Evolutionary conservation across 164 flowering plant genomes (phyloP).

Genomic region (Pachysandra terminalis): DNA sequence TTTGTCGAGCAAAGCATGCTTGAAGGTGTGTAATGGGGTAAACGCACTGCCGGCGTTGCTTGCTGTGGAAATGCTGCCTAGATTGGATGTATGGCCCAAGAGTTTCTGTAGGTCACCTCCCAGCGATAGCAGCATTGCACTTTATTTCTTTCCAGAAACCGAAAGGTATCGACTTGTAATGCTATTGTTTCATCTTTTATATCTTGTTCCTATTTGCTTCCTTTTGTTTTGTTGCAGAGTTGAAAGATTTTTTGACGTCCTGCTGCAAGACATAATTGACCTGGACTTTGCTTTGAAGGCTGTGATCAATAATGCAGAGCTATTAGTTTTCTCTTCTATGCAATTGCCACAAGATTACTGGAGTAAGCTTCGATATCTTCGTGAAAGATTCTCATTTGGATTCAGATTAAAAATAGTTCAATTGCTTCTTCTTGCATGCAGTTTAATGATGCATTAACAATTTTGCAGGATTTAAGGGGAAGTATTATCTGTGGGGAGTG

Average conservation of each 20-base stretch:
- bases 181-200: not conserved
- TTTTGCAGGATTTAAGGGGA: slow-evolving; percentile 27
- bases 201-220: not conserved
- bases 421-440: not conserved
- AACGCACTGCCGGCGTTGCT: slow-evolving; percentile 29
- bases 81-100: slow-evolving; percentile 47
- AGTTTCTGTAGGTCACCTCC: slow-evolving; percentile 35
- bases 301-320: slow-evolving; percentile 19
- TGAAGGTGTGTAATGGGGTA: slow-evolving; percentile 33
- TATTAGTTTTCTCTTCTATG: slow-evolving; percentile 28
- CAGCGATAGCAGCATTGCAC: slow-evolving; percentile 40
- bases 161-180: slow-evolving; percentile 28
- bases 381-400: not conserved
- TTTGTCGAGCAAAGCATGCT: slow-evolving; percentile 47
- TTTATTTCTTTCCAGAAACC: slow-evolving; percentile 51
- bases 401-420: not conserved
- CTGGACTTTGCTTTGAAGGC: slow-evolving; percentile 23
- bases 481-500: slow-evolving; percentile 37
- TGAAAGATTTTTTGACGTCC: slow-evolving; percentile 4
- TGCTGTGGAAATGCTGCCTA: slow-evolving; percentile 24
- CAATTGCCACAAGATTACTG: slow-evolving; percentile 24
- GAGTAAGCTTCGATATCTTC: slow-evolving; percentile 24
- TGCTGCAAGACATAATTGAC: slow-evolving; percentile 21
- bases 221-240: slow-evolving; percentile 13
- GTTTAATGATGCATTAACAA: not conserved